These are phyloP conservation scores for Venturia asperata DNA, from an alignment of 2,329 filamentous ascomycete species.

Conservation along the genomic window DNA sequence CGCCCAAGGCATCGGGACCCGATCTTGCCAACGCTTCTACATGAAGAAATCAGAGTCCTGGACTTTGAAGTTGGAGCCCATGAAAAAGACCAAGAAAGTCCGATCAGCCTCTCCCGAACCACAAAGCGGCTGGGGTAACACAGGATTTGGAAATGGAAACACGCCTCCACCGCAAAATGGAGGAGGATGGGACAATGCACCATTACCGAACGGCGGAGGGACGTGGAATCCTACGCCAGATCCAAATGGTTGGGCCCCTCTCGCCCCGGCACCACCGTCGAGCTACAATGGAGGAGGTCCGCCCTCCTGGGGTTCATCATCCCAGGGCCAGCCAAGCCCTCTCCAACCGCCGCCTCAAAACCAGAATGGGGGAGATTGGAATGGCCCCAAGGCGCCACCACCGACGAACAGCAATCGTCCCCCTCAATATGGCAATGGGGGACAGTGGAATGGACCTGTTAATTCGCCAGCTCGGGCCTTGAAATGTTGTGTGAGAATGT, in stretches of 20 bases:
- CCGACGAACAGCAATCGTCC: background rate
- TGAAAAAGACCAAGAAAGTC: background rate
- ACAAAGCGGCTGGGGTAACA: background rate
- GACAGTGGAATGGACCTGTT: background rate
- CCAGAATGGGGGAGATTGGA: background rate
- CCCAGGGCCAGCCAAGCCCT: background rate
- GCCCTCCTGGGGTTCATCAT: background rate
- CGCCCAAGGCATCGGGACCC: background rate
- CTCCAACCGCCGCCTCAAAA: background rate
- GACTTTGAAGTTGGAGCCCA: background rate
- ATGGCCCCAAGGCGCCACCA: background rate
- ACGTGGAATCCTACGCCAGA: background rate
- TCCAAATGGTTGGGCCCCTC: background rate
- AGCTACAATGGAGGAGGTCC: background rate
- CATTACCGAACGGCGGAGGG: background rate
- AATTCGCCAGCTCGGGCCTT: background rate
- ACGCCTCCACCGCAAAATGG: background rate
- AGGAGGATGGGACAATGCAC: background rate
- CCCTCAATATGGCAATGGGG: background rate
- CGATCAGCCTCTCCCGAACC: background rate
- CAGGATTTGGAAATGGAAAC: background rate
- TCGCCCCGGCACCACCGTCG: background rate
- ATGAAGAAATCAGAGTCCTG: background rate
- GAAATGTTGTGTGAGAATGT: background rate
- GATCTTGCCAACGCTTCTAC: constrained; percentile 1